phyloP scores from a whole-genome alignment of 345 rosid species.

The Syzygium aromaticum region DNA sequence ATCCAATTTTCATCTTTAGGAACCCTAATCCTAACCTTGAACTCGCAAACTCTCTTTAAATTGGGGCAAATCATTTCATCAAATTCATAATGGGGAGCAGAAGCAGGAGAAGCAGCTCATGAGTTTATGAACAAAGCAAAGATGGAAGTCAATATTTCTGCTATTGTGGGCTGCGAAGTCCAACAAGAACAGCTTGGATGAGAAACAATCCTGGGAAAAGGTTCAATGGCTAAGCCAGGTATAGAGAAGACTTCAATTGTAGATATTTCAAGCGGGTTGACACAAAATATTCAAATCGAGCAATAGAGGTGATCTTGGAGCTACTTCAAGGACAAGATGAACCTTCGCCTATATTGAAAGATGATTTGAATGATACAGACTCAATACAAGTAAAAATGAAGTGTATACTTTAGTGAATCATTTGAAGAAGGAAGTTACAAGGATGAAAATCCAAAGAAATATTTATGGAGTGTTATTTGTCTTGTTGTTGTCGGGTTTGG shows the following conservation, averaged over 20 bases:
- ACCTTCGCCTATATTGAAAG: not conserved
- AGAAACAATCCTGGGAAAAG: not conserved
- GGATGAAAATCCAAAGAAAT: not conserved
- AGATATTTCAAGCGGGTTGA: not conserved
- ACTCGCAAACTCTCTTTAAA: no score
- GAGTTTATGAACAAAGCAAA: no score
- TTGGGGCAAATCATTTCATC: no score
- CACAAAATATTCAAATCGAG: fast-evolving
- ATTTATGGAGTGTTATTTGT: not conserved
- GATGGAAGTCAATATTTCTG: no score
- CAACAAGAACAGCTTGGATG: not conserved
- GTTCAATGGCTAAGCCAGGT: not conserved
- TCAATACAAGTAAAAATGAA: not conserved
- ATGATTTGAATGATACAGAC: not conserved
- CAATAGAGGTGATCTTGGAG: not conserved
- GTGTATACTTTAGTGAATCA: not conserved
- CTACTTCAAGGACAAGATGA: not conserved
- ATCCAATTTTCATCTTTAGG: no score
- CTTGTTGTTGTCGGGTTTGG: not conserved
- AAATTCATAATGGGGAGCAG: no score
- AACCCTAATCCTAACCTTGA: no score
- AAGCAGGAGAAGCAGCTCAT: no score
- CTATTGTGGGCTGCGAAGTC: not conserved
- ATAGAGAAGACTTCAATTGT: not conserved
- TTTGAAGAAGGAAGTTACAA: not conserved